Evolutionary conservation across 768 basidiomycete genomes (phyloP).

Genomic region (Phylloporus sp.): DNA sequence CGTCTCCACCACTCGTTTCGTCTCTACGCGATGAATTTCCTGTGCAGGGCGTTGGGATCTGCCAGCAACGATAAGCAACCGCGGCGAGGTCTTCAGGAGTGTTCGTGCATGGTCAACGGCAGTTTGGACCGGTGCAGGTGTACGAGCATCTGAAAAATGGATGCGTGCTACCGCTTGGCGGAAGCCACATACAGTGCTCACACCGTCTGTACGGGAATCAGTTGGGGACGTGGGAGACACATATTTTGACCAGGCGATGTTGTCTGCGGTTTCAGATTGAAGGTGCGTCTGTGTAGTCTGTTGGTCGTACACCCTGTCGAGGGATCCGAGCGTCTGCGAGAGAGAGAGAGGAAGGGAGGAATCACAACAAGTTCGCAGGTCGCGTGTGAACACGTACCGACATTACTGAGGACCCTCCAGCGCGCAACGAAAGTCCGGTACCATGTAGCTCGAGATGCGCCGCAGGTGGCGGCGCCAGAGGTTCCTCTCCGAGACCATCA

Average conservation of each 20-base stretch:
- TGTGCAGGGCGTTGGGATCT: conserved; percentile 68
- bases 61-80: conserved; percentile 65
- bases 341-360: neutral
- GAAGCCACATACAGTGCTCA: conserved; percentile 7
- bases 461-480: neutral
- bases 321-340: conserved; percentile 37
- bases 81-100: conserved; percentile 24
- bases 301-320: conserved; percentile 69
- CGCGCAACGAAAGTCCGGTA: neutral
- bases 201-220: neutral
- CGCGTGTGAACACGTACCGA: conserved; percentile 8
- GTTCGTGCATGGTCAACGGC: conserved; percentile 40
- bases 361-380: neutral
- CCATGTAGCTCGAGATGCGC: conserved; percentile 9
- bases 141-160: conserved; percentile 52
- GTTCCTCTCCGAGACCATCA: neutral
- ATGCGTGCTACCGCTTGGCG: conserved; percentile 50
- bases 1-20: conserved; percentile 58
- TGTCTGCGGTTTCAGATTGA: conserved; percentile 83
- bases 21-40: conserved; percentile 66
- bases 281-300: conserved; percentile 59
- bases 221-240: conserved; percentile 26
- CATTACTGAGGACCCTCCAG: neutral
- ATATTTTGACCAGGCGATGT: conserved; percentile 68
- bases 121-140: conserved; percentile 59